phyloP scores from a whole-genome alignment of 2,329 filamentous ascomycete species.

The Leptographium radiaticola region DNA sequence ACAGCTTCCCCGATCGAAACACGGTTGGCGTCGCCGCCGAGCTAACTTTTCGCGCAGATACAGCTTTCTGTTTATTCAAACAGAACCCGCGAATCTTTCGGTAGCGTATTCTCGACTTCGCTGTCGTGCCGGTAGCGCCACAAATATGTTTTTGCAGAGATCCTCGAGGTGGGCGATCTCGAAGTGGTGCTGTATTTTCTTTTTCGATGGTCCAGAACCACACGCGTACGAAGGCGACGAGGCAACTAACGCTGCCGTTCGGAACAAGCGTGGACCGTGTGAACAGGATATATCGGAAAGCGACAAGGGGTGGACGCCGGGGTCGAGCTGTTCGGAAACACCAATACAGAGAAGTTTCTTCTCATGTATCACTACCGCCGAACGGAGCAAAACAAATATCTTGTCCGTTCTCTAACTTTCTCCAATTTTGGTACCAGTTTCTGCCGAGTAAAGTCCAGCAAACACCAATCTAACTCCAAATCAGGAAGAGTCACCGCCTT shows the following conservation, averaged over 20 bases:
- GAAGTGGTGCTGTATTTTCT: background rate
- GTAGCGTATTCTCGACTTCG: background rate
- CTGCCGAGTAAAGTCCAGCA: background rate
- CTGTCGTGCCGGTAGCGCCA: background rate
- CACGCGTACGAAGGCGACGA: background rate
- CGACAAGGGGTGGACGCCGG: background rate
- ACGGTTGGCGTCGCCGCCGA: constrained; percentile 1
- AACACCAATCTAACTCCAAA: background rate
- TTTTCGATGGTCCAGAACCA: background rate
- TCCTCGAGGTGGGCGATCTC: background rate
- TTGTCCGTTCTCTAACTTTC: background rate
- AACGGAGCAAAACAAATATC: background rate
- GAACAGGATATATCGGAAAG: background rate
- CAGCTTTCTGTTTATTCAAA: background rate
- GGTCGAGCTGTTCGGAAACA: background rate
- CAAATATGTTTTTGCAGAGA: background rate
- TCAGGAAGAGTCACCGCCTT: background rate
- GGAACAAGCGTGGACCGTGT: background rate
- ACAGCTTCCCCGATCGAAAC: constrained; percentile 1
- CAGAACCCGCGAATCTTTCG: background rate
- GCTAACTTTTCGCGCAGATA: background rate
- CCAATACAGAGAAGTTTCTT: background rate
- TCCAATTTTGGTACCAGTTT: background rate
- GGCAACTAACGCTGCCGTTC: background rate
- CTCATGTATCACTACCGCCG: background rate